Evolutionary conservation across 2,329 filamentous ascomycete species (phyloP), one percentile per base, ranked within the genome.

Genomic region (Cladosporium sp.): DNA sequence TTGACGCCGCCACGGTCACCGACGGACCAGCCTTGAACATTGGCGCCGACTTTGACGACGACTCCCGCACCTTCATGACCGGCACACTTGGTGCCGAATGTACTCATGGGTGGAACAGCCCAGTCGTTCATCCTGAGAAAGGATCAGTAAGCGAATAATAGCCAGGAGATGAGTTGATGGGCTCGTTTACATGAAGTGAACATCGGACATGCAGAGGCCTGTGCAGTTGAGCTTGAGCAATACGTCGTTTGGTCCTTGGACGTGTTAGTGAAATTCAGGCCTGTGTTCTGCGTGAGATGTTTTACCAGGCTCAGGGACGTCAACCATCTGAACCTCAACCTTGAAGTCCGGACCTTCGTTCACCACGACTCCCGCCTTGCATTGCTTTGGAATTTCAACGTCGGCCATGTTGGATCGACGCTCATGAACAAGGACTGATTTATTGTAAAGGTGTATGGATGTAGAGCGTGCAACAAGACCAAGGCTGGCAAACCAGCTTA

Each of bases 181-280:
- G 22, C 4, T 28, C 22, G 4, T 28, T 5, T 28, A 28, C 35
- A 38, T 38, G 22, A 77, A 77, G 60, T 83, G 79, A 14, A 83
- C 65, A 58, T 83, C 80, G 33, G 72, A 75, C 55, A 77, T 74
- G 67, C 80, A 83, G 45, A 83, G 70, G 0, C 80, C 80, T 1
- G 79, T 83, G 22, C 72, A 72, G 53, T 82, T 83, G 49, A 83
- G 70, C 49, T 74, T 76, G 60, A 83, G 71, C 9, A 83, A 70
- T 18, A 83, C 66, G 54, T 83, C 79, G 46, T 80, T 71, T 7
- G 75, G 74, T 10, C 74, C 76, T 77, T 14, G n/a, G 14, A 34
- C 32, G 4, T n/a, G 45, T 56, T 28, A 54, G 14, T 16, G 14
- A 16, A 16, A 16, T 2, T 16, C 14, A 16, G 14, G 14, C 14